A percentile compares a stretch with the other conserved stretches of the same genome.
These are phyloP conservation scores for Mortierella sp. DNA, from an alignment of 371 early-diverging fungal genomes.

Conservation along the genomic window DNA sequence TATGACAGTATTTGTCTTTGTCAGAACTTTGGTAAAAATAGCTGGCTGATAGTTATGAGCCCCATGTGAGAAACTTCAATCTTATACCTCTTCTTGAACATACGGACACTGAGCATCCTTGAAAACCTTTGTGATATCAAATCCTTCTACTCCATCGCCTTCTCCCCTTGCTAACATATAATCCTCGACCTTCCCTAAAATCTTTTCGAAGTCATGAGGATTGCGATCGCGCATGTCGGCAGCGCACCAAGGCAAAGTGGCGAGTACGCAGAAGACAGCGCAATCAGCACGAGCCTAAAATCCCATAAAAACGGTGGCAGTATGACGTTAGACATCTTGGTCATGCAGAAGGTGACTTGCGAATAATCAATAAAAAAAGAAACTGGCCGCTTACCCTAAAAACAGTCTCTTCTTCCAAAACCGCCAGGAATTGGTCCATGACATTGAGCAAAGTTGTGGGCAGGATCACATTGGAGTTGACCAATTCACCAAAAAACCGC, in stretches of 20 bases:
- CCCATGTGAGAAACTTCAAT: neutral
- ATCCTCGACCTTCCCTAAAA: conserved; percentile 67
- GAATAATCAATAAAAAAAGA: neutral
- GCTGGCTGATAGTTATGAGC: neutral
- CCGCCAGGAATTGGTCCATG: conserved; percentile 70
- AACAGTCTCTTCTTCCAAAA: conserved; percentile 67
- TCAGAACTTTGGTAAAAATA: neutral
- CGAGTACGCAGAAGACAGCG: conserved; percentile 77
- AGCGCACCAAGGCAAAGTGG: conserved; percentile 80
- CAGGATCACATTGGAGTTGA: conserved; percentile 81
- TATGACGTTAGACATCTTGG: neutral
- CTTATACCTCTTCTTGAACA: conserved; percentile 68
- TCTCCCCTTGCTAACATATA: conserved; percentile 74
- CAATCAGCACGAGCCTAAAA: conserved; percentile 77
- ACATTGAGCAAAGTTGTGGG: conserved; percentile 74
- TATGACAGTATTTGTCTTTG: neutral
- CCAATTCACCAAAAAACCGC: conserved; percentile 87
- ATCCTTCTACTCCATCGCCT: conserved; percentile 53
- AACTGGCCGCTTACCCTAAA: conserved; percentile 57
- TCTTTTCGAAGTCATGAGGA: conserved; percentile 69
- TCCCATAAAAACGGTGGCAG: neutral
- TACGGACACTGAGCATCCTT: conserved; percentile 63
- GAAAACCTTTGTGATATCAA: conserved; percentile 68
- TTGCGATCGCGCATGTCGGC: conserved; percentile 64
- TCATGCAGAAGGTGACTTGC: neutral